These are phyloP conservation scores for Cercospora sojina DNA, from an alignment of 2,329 filamentous ascomycete genomes.

Conservation along the genomic window DNA sequence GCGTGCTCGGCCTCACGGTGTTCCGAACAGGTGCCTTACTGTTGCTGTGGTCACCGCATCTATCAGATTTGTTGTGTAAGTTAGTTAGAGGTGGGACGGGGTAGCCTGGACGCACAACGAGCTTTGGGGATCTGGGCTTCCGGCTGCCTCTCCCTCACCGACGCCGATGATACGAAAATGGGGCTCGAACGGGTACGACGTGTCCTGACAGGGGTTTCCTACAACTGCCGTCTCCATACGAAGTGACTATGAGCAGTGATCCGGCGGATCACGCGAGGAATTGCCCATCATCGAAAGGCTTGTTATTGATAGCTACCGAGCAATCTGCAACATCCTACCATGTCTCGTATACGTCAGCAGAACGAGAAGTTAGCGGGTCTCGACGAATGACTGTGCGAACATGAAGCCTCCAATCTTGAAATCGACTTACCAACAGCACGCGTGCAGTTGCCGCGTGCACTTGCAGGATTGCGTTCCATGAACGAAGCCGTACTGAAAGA, in stretches of 20 bases:
- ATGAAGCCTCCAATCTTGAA: background rate
- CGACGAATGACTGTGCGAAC: background rate
- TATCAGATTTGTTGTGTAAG: no score
- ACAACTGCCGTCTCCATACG: no score
- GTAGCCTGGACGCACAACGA: no score
- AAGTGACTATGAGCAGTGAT: background rate
- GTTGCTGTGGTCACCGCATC: no score
- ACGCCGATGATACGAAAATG: background rate
- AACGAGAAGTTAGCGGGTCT: background rate
- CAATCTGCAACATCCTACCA: background rate
- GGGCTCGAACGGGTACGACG: no score
- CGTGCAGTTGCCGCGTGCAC: background rate
- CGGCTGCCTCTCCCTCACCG: background rate
- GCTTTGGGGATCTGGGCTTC: no score
- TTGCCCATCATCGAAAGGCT: background rate
- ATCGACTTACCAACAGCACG: background rate
- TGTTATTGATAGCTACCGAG: background rate
- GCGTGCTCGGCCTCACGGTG: no score
- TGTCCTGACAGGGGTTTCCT: no score
- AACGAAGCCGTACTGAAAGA: background rate
- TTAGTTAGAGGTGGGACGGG: background rate
- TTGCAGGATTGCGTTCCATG: background rate
- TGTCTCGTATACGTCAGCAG: background rate
- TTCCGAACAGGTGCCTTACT: no score
- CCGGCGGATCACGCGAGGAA: background rate